Evolutionary conservation across 2,329 filamentous ascomycete species (phyloP).

Genomic region (Pezicula radicicola): DNA sequence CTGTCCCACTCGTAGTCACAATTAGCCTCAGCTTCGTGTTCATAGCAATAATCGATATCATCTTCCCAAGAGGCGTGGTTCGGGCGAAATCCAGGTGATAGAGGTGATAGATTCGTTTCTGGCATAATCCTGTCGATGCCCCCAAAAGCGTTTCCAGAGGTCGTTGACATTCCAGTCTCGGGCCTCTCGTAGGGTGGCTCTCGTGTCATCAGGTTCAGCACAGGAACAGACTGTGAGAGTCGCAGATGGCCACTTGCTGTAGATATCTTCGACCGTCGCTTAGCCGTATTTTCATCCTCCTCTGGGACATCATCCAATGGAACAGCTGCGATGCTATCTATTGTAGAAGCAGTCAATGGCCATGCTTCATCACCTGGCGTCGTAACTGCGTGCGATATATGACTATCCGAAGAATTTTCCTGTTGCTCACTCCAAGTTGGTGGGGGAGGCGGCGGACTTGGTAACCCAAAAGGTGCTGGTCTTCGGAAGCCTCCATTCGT

Average conservation of each 20-base stretch:
- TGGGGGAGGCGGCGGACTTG: conserved; percentile 13
- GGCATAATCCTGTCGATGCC: not conserved
- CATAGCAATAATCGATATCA: conserved; percentile 69
- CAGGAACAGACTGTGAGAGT: conserved; percentile 25
- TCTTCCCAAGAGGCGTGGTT: conserved; percentile 56
- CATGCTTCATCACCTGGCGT: conserved; percentile 41
- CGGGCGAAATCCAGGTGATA: conserved; percentile 14
- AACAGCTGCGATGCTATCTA: conserved; percentile 25
- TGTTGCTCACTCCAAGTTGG: conserved; percentile 24
- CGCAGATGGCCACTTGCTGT: conserved; percentile 21
- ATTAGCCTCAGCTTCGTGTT: conserved; percentile 64
- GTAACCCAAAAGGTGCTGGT: conserved; percentile 37
- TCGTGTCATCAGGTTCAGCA: conserved; percentile 35
- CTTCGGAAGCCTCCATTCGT: conserved; percentile 44
- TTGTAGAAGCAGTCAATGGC: conserved; percentile 33
- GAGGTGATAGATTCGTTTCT: conserved; percentile 3
- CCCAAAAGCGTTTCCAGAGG: conserved; percentile 10
- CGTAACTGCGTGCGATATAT: conserved; percentile 36
- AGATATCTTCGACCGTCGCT: conserved; percentile 22
- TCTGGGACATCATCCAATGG: conserved; percentile 57
- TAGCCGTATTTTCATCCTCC: conserved; percentile 51
- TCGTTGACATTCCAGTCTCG: conserved; percentile 14
- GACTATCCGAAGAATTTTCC: conserved; percentile 17
- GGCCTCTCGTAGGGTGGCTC: conserved; percentile 32
- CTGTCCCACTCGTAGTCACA: conserved; percentile 66